A percentile compares a stretch with the other conserved stretches of the same genome.
Conservation (phyloP, 2,329 filamentous ascomycete genomes). For the Parastagonospora avenae region DNA sequence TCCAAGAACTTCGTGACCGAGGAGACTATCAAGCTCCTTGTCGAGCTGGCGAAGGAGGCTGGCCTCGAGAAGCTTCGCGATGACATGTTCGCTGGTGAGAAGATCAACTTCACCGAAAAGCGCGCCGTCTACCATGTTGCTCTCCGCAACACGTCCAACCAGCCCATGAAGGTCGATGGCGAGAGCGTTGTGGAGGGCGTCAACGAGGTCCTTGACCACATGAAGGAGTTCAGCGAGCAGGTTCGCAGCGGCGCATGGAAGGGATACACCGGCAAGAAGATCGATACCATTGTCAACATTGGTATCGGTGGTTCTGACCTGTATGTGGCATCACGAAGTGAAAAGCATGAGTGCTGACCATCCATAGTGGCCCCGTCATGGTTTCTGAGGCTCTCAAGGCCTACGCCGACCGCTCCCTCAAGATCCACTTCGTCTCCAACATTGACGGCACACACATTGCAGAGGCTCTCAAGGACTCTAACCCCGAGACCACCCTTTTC, state of each 20-base stretch:
- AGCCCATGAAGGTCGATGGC: constrained; percentile 83
- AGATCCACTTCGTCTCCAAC: constrained; percentile 98
- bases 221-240: constrained; percentile 97
- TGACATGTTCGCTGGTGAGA: constrained; percentile 95
- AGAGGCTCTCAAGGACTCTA: constrained; percentile 84
- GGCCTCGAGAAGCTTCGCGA: constrained; percentile 91
- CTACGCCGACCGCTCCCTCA: constrained; percentile 85
- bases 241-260: constrained; percentile 95
- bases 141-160: constrained; percentile 85
- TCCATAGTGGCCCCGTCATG: constrained; percentile 86
- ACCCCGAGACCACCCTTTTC: constrained; percentile 99
- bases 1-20: constrained; percentile 98
- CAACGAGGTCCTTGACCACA: constrained; percentile 89
- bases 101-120: constrained; percentile 99
- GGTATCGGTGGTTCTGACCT: constrained; percentile 98
- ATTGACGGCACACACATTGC: constrained; percentile 98
- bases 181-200: constrained; percentile 94
- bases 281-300: constrained; percentile 95
- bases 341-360: constrained; percentile 27
- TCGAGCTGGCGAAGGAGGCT: constrained; percentile 90
- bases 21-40: constrained; percentile 83
- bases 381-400: constrained; percentile 96
- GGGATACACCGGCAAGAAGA: constrained; percentile 95
- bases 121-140: constrained; percentile 95
- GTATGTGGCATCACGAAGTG: constrained; percentile 62